Percentiles rank a stretch among this genome's conserved stretches.
Evolutionary conservation across 345 rosid species (phyloP).

Genomic region (Citrus australasica): DNA sequence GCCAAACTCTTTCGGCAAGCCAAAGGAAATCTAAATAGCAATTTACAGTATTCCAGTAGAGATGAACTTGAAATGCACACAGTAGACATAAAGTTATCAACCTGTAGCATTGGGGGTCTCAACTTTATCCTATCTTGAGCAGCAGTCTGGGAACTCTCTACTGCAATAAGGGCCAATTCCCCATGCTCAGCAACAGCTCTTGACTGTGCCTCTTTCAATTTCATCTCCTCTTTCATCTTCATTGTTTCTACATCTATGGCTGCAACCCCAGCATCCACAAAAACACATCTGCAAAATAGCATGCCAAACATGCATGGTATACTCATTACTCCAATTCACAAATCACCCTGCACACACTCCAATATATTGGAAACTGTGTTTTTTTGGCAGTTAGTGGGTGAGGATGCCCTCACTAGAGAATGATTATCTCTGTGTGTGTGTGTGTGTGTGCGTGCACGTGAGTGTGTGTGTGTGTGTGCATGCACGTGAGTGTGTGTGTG

Average conservation of each 20-base stretch:
- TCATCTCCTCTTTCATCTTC: constrained; percentile 87
- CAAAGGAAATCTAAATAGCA: neutral
- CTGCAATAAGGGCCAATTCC: constrained; percentile 87
- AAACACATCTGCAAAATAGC: constrained; percentile 71
- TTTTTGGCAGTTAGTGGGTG: too few species aligned
- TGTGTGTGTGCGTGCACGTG: too few species aligned
- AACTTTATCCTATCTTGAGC: constrained; percentile 67
- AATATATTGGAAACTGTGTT: too few species aligned
- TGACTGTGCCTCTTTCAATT: constrained; percentile 85
- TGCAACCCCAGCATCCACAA: constrained; percentile 95
- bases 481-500: too few species aligned
- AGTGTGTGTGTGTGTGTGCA: too few species aligned
- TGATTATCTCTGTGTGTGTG: too few species aligned
- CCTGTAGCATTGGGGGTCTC: constrained; percentile 98
- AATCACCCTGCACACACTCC: neutral
- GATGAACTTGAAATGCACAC: neutral
- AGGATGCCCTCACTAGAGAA: too few species aligned
- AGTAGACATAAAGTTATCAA: constrained; percentile 17
- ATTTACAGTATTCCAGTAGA: neutral
- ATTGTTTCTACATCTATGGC: constrained; percentile 84
- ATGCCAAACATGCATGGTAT: constrained; percentile 1
- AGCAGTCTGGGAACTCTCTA: constrained; percentile 62
- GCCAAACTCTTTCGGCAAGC: neutral
- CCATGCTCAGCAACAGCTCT: constrained; percentile 93
- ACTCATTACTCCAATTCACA: neutral